A percentile compares a stretch with the other conserved stretches of the same genome.
Evolutionary conservation across 2,329 filamentous ascomycete species (phyloP).

Genomic region (Colletotrichum theobromicola): DNA sequence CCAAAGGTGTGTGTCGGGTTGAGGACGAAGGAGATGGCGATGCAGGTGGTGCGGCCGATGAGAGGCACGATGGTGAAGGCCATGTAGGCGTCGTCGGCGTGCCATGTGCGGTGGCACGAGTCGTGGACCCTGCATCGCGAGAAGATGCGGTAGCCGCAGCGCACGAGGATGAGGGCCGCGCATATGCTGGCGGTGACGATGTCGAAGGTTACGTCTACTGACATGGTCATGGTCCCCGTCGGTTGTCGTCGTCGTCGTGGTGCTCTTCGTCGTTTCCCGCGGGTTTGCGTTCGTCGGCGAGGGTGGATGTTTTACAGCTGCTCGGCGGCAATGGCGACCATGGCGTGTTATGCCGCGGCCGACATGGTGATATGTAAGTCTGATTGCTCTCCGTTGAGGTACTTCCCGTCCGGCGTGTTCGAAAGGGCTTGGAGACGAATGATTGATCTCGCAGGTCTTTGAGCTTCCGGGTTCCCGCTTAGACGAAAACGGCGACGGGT

Average conservation of each 20-base stretch:
- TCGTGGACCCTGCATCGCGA: conserved; percentile 30
- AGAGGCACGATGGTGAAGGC: conserved; percentile 33
- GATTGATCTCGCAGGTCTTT: not conserved
- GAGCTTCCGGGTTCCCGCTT: not conserved
- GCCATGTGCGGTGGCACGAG: conserved; percentile 34
- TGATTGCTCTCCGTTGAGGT: not conserved
- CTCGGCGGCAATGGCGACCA: conserved; percentile 10
- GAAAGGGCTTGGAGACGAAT: not conserved
- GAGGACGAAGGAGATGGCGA: conserved; percentile 28
- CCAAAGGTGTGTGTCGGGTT: conserved; percentile 28
- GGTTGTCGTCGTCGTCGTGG: not conserved
- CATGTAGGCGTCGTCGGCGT: conserved; percentile 36
- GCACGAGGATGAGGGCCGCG: conserved; percentile 30
- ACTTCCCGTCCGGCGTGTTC: too few species aligned
- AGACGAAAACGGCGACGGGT: not conserved
- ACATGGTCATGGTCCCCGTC: conserved; percentile 24
- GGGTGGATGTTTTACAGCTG: not conserved
- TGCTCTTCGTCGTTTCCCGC: not conserved
- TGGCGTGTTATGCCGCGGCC: not conserved
- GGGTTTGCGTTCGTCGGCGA: not conserved
- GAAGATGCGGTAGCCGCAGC: conserved; percentile 31
- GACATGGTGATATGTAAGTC: conserved; percentile 5
- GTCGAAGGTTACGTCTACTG: conserved; percentile 30
- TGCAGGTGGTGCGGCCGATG: conserved; percentile 29
- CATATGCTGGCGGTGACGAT: conserved; percentile 31